A percentile compares a stretch with the other conserved stretches of the same genome.
Conservation (phyloP, 2,329 filamentous ascomycete species). For the Stenocarpella maydis region DNA sequence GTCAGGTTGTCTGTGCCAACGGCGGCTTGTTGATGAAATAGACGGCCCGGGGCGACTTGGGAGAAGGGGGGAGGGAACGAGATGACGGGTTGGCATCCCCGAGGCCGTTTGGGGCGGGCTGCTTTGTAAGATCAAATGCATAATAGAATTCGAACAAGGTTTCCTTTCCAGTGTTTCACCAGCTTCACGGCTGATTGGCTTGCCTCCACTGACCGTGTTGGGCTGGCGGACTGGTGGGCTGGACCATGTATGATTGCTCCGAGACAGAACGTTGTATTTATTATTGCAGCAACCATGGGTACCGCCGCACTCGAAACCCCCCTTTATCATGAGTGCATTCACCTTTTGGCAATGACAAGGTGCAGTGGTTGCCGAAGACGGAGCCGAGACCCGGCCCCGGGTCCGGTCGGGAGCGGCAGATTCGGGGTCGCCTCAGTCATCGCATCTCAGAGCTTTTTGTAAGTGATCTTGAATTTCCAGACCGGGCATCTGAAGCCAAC, state of each 20-base stretch:
- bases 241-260: not conserved
- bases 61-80: not conserved
- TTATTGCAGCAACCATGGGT: not conserved
- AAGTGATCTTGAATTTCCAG: not conserved
- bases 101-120: not conserved
- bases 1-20: slow-evolving; percentile 81
- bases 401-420: slow-evolving; percentile 2
- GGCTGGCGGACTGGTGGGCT: not conserved
- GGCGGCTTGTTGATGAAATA: slow-evolving; percentile 69
- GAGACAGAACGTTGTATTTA: not conserved
- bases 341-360: not conserved
- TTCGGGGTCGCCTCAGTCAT: not conserved
- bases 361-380: not conserved
- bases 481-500: not conserved
- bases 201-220: too few species aligned
- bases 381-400: not conserved
- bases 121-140: not conserved
- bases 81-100: not conserved
- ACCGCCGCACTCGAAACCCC: too few species aligned
- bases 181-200: not conserved
- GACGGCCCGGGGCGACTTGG: not conserved
- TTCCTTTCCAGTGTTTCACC: not conserved
- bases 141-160: not conserved
- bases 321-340: not conserved
- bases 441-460: not conserved